Percentiles rank a stretch among this genome's conserved stretches.
These are phyloP conservation scores for Salix exigua DNA, from an alignment of 345 rosid species.

Conservation along the genomic window DNA sequence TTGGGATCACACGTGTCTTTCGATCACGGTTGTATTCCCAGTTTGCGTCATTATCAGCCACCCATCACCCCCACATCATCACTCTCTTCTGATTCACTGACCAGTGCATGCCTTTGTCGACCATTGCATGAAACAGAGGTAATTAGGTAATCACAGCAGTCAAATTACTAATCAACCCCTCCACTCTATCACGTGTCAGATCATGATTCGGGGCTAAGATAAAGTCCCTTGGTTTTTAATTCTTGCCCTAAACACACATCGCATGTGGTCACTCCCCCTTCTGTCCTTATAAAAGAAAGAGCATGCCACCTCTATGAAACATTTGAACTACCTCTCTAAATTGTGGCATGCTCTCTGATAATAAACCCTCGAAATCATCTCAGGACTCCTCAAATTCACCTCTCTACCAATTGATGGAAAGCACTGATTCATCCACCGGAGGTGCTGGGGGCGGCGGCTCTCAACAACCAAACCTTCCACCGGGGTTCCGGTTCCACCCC, in stretches of 20 bases:
- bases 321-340: conserved; percentile 13
- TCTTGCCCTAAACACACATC: background rate
- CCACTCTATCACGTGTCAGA: background rate
- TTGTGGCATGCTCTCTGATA: conserved; percentile 7
- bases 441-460: background rate
- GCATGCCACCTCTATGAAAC: conserved; percentile 25
- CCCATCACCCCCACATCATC: background rate
- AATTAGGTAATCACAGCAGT: background rate
- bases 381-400: background rate
- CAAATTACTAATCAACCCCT: conserved; percentile 16
- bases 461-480: conserved; percentile 33
- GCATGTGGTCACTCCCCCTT: background rate
- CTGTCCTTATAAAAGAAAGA: conserved; percentile 28
- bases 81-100: background rate
- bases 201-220: background rate
- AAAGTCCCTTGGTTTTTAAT: background rate
- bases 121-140: conserved; percentile 22
- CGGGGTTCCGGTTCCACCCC: conserved; percentile 35
- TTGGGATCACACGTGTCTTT: conserved; percentile 25
- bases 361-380: conserved; percentile 2
- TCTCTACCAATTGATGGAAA: conserved; percentile 13
- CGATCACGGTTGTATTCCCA: conserved; percentile 3
- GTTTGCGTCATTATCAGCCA: conserved; percentile 12
- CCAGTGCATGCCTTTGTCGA: conserved; percentile 19
- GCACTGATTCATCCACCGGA: conserved; percentile 27